Evolutionary conservation across 2,329 filamentous ascomycete genomes (phyloP).

Genomic region (Aspergillus aculeatinus): DNA sequence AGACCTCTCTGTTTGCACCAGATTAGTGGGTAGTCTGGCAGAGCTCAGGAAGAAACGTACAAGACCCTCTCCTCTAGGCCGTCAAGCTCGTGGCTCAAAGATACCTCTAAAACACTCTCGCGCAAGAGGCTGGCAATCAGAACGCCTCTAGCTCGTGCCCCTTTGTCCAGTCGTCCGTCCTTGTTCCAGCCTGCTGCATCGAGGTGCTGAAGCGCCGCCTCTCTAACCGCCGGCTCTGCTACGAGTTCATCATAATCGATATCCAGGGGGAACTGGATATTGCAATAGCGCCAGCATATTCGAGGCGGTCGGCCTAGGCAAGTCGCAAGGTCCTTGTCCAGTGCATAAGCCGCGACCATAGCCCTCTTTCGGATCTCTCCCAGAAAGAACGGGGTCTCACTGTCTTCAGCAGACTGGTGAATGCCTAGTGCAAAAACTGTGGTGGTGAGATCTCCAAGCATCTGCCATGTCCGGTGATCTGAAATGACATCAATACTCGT

Average conservation of each 20-base stretch:
- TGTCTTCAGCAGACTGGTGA: slow-evolving; percentile 34
- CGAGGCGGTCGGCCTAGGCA: slow-evolving; percentile 49
- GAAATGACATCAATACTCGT: background rate
- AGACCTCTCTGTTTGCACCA: background rate
- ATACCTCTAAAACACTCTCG: slow-evolving; percentile 25
- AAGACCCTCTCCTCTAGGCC: slow-evolving; percentile 4
- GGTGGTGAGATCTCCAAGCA: slow-evolving; percentile 45
- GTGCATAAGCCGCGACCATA: slow-evolving; percentile 43
- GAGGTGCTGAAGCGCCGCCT: slow-evolving; percentile 13
- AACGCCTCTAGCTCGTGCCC: slow-evolving; percentile 7
- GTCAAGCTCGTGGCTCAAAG: slow-evolving; percentile 4
- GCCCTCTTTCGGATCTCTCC: slow-evolving; percentile 35
- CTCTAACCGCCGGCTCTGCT: slow-evolving; percentile 12
- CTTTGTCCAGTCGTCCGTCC: slow-evolving; percentile 14
- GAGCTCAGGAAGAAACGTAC: background rate
- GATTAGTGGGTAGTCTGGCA: background rate
- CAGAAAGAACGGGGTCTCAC: slow-evolving; percentile 34
- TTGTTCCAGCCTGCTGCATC: slow-evolving; percentile 25
- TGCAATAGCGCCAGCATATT: slow-evolving; percentile 41
- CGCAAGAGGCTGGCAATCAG: slow-evolving; percentile 17
- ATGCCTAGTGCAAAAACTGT: slow-evolving; percentile 47
- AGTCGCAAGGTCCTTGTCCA: slow-evolving; percentile 48
- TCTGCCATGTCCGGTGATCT: slow-evolving; percentile 48
- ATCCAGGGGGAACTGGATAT: slow-evolving; percentile 21
- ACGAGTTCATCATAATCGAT: slow-evolving; percentile 21